Evolutionary conservation across 306 rosid genomes (phyloP), one percentile per base, ranked within the genome.

Genomic region (Ochetophila trinervis): DNA sequence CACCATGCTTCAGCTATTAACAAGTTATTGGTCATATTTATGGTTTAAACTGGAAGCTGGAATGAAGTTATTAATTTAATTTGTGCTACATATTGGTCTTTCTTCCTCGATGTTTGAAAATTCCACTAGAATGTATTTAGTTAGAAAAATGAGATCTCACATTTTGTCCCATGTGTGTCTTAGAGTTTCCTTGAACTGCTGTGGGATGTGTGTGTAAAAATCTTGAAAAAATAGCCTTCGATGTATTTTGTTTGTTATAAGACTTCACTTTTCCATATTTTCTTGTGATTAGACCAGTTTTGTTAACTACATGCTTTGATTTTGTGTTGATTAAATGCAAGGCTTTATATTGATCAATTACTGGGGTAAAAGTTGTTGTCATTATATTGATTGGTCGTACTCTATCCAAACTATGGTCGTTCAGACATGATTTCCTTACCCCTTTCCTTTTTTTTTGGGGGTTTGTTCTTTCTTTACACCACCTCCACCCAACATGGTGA

Each of bases 351-450:
- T 48, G 23, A 68, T 27, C 34, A 19, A 60, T 50, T 62, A 19
- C 30, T 49, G 24, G 32, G 60, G 55, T 74, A 14, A 50, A 67
- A 27, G 60, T 50, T 21, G 24, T 65, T 80, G 40, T 71, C 19
- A 9, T 36, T 36, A 36, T 62, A 37, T 57, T 49, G 52, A 63
- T 57, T 53, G 65, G 52, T 32, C 23, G 36, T 27, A 65, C 47
- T 22, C 66, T 44, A 73, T 36, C 45, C 65, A 62, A 47, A 47
- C 37, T 60, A 12, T 53, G n/a, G 21, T 66, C 37, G 53, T 32
- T 54, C 54, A 75, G 50, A 48, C 22, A 53, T 52, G 53, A 62
- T 62, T 72, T 18, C 12, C 45, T 12, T 13, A 18, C 14, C 32
- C 32, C 24, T 23, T 17, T 50, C n/a, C n/a, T n/a, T n/a, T n/a